Evolutionary conservation across 1,284 basidiomycete species (phyloP), one percentile per base, ranked within the genome.

Genomic region (Tylopilus sp.): DNA sequence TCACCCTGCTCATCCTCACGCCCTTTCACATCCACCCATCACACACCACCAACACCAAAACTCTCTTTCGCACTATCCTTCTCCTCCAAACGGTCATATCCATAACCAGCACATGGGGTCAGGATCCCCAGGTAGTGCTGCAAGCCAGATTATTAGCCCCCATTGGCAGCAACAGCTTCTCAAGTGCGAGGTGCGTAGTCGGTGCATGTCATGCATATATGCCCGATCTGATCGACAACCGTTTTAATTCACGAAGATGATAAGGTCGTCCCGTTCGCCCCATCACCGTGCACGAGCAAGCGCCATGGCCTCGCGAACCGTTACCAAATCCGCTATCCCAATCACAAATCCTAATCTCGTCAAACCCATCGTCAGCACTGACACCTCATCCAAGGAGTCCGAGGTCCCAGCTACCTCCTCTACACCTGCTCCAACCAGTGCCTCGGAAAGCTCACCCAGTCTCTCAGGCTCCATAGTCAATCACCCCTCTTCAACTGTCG

Each of bases 161-260:
- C 87, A 89, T 55, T 89, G 86, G 87, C 84, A 88, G 60, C 82
- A 88, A 59, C 87, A 89, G 68, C 68, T 89, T 58, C 74, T 89
- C 65, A 89, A 89, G 67, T 89, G 79, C 66, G 86, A 89, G 73
- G 86, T 87, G 61, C 54, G 81, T 71, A 30, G 37, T 45, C 33
- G n/a, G 13, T 30, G 12, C 54, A 46, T 46, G 43, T 51, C 37
- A 54, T 51, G 29, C 49, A 43, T 44, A 41, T 33, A 33, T 35
- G 40, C 37, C 44, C 29, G 49, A 63, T 57, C 56, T 55, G 50
- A 53, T 60, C 59, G 33, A 55, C 46, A 2, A 25, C 45, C 19
- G n/a, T 44, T 49, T 51, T 47, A 51, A 54, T 61, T 54, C 41
- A 42, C 46, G 46, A 53, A 90, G 86, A 81, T 87, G 75, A 78